Conservation (phyloP, 1,284 basidiomycete species). For the Dichomitus squalens region DNA sequence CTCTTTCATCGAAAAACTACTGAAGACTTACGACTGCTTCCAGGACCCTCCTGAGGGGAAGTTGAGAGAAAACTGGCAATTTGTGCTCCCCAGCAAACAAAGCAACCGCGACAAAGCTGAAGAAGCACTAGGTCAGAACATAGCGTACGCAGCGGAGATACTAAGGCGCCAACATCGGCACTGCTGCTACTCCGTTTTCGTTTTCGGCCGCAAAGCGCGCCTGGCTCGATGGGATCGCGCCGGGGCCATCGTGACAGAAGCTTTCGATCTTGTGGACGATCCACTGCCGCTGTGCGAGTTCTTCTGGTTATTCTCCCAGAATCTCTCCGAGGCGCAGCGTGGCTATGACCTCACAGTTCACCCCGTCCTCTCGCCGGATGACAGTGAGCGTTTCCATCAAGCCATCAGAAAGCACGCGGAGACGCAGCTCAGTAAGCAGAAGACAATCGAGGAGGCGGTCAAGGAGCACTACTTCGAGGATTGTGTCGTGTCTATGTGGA, state of each 20-base stretch:
- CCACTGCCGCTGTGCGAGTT: slow-evolving; percentile 7
- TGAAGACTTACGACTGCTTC: neutral
- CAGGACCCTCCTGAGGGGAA: neutral
- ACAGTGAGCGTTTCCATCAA: neutral
- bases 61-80: neutral
- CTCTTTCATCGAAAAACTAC: neutral
- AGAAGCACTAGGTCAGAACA: slow-evolving; percentile 5
- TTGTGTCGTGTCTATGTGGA: neutral
- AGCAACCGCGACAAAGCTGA: neutral
- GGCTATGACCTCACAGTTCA: slow-evolving; percentile 5
- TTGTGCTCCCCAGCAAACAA: neutral
- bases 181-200: slow-evolving; percentile 4
- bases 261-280: slow-evolving; percentile 4
- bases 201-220: slow-evolving; percentile 2
- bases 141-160: slow-evolving; percentile 5
- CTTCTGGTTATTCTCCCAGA: slow-evolving; percentile 11
- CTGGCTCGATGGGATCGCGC: slow-evolving; percentile 13
- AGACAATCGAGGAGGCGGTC: neutral
- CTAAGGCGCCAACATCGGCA: slow-evolving; percentile 2
- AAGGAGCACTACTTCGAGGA: neutral
- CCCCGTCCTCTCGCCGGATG: neutral
- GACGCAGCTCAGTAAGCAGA: neutral
- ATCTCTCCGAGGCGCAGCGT: neutral
- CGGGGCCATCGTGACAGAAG: slow-evolving; percentile 5
- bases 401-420: neutral